These are phyloP conservation scores for Hymenoscyphus fraxineus DNA, from an alignment of 2,329 filamentous ascomycete genomes.

Conservation along the genomic window DNA sequence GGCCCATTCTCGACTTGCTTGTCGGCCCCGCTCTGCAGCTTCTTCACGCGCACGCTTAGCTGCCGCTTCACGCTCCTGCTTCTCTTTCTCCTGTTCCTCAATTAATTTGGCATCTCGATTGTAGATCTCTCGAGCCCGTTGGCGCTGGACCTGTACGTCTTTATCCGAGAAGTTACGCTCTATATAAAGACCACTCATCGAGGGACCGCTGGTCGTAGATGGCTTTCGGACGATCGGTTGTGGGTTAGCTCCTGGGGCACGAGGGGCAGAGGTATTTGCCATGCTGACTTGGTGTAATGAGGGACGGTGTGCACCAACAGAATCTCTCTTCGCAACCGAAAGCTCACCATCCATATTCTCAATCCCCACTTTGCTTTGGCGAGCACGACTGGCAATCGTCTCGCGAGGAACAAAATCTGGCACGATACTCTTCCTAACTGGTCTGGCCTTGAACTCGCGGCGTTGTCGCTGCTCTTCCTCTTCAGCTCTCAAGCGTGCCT, in stretches of 20 bases:
- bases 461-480: conserved; percentile 58
- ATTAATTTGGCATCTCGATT: conserved; percentile 48
- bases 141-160: conserved; percentile 48
- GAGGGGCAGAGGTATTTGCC: conserved; percentile 31
- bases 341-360: conserved; percentile 24
- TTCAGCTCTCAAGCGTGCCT: conserved; percentile 51
- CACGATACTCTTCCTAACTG: conserved; percentile 45
- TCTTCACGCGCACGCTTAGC: conserved; percentile 54
- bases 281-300: conserved; percentile 35
- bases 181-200: conserved; percentile 28
- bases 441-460: conserved; percentile 62
- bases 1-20: conserved; percentile 59
- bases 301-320: conserved; percentile 34
- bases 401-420: conserved; percentile 46
- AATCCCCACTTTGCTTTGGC: conserved; percentile 44
- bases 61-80: conserved; percentile 49
- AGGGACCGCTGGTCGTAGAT: conserved; percentile 23
- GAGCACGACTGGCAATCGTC: conserved; percentile 54
- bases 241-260: conserved; percentile 22
- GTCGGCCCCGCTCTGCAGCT: conserved; percentile 58
- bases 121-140: conserved; percentile 52
- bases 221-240: conserved; percentile 22
- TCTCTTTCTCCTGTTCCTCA: conserved; percentile 50
- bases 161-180: conserved; percentile 49
- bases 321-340: conserved; percentile 29